Evolutionary conservation across 2,329 filamentous ascomycete species (phyloP), one percentile per base, ranked within the genome.

Genomic region (Cladosporium colombiae): DNA sequence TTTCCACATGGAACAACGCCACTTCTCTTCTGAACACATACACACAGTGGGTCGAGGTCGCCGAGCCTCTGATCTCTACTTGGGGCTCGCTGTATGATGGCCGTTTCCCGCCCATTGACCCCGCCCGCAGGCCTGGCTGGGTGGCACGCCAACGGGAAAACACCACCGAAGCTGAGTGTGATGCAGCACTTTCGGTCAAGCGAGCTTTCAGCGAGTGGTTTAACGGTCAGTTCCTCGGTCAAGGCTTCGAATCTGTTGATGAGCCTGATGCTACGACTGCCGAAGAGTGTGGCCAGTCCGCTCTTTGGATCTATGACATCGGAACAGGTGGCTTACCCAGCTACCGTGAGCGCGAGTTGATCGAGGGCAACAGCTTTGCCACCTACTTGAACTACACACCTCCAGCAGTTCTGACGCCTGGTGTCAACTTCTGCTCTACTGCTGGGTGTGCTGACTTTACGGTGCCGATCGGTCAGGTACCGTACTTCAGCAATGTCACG

Each of bases 401-500:
- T 0, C 65, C 68, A 5, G 69, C 70, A 2, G 75, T 77, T 0
- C 71, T 72, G n/a, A 72, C 77, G 25, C 74, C 69, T 5, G 75
- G 73, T 2, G 76, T 74, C 6, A 77, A 58, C 29, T 49, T 64
- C 52, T 64, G 62, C 29, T 53, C 62, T 2, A 49, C 52, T 18
- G 50, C 40, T 6, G 62, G 62, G 13, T 64, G 62, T 50, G 62
- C 62, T 50, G 59, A 62, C 64, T 78, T 78, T 60, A 80, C 76
- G 0, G 71, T 82, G 18, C 80, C 80, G 14, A 78, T 82, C 59
- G 80, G 80, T 0, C 78, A 82, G 69, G 77, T 81, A 5, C 65
- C 73, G 13, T 81, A 81, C 65, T 65, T 63, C 23, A 79, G 77
- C 66, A 77, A 78, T 64, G 73, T 81, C 7, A 80, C 78, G 1